A percentile compares a stretch with the other conserved stretches of the same genome.
Evolutionary conservation across 2,329 filamentous ascomycete species (phyloP).

Genomic region (Ophiosphaerella narmari): DNA sequence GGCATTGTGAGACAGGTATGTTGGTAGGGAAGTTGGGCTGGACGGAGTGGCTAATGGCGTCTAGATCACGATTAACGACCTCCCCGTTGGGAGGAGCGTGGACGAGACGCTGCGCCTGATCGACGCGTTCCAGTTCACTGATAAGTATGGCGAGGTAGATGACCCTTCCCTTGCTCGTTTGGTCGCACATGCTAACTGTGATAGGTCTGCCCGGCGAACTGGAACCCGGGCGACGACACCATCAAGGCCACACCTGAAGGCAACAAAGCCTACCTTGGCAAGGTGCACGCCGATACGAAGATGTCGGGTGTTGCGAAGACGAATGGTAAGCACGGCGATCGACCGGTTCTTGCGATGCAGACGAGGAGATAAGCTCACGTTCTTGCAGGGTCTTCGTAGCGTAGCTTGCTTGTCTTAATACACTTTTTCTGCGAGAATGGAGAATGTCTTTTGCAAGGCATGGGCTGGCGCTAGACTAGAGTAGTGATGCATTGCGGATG

Average conservation of each 20-base stretch:
- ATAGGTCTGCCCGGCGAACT: slow-evolving; percentile 49
- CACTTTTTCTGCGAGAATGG: no score
- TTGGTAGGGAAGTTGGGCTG: not conserved
- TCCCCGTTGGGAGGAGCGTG: slow-evolving; percentile 67
- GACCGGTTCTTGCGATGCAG: not conserved
- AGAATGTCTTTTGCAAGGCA: no score
- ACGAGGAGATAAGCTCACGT: no score
- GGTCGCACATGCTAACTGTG: slow-evolving; percentile 1
- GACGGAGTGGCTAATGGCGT: no score
- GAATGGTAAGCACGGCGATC: slow-evolving; percentile 28
- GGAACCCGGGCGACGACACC: slow-evolving; percentile 47
- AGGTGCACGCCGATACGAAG: slow-evolving; percentile 42
- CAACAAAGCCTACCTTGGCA: slow-evolving; percentile 45
- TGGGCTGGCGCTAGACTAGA: no score
- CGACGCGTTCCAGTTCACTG: slow-evolving; percentile 55
- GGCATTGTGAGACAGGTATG: slow-evolving; percentile 59
- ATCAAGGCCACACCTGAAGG: slow-evolving; percentile 49
- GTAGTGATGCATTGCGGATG: no score
- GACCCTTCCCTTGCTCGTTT: not conserved
- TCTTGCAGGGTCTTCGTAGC: no score
- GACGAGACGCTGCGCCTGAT: slow-evolving; percentile 65
- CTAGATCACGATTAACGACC: slow-evolving; percentile 68
- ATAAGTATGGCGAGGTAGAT: slow-evolving; percentile 48
- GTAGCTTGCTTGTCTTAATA: no score
- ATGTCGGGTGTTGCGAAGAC: slow-evolving; percentile 37